Base-by-base conservation (phyloP, 495 filamentous ascomycete genomes). In the Aspergillus olivimuriae region DNA sequence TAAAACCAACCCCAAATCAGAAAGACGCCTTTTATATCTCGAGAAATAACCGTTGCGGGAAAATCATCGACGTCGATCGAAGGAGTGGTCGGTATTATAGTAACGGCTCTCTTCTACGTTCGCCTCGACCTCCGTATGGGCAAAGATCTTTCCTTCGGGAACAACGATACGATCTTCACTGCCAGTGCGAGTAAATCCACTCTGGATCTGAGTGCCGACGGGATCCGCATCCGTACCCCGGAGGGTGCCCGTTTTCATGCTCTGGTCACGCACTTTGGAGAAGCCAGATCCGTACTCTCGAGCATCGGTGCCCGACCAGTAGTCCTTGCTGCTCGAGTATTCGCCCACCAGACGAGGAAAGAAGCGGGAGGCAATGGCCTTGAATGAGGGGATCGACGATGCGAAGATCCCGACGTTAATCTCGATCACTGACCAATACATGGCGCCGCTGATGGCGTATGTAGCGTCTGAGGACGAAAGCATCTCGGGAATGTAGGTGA, bases 351-450 rank as follows among this genome's bases (percentile, higher is more conserved):
- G 57, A 17, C 58, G 57, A 18, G 65, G 65, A 2, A 66, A 41
- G 56, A 66, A 69, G 34, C 61, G 65, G 5, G 59, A 66, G 23
- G 61, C 59, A 34, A 69, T 69, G 17, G 65, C 63, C 22, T 69
- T 69, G 53, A 68, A 68, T 32, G 64, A 65, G 2, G 66, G 66
- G 20, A 70, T 68, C 21, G 62, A 70, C 24, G 61, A 51, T 18
- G 61, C 59, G 34, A 70, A 51, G 38, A 70, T 65, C 33, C 61
- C 66, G 42, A 70, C 46, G 55, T 70, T 67, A 51, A 63, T 65
- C 34, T 70, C 66, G 41, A 70, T 64, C 15, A 62, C 60, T 21
- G 66, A 70, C 66, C 66, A 70, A 48, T 67, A 67, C 65, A 69
- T 69, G 28, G 65, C 61, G 31, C 57, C 63, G 46, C 55, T 62